These are phyloP conservation scores for Pythium monospermum DNA, from an alignment of 352 stramenopile species.

Conservation along the genomic window DNA sequence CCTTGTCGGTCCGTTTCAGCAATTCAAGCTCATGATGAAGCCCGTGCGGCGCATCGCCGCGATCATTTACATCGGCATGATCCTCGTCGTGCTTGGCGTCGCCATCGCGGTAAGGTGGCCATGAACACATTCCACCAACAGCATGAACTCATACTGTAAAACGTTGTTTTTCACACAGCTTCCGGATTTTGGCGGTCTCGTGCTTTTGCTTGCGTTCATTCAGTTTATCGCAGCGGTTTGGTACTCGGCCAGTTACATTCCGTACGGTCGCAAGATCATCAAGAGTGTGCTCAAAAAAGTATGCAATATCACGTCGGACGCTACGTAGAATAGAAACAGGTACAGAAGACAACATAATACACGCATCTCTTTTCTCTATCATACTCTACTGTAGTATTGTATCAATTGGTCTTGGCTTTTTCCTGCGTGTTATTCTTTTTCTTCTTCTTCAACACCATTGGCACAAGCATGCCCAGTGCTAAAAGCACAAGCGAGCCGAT, in stretches of 20 bases:
- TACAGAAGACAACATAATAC: no score
- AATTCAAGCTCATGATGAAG: constrained; percentile 87
- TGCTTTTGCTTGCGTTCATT: constrained; percentile 74
- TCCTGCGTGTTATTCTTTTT: neutral
- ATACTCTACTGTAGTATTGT: neutral
- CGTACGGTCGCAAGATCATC: constrained; percentile 80
- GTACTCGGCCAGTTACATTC: constrained; percentile 85
- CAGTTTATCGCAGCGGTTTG: constrained; percentile 73
- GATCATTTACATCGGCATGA: constrained; percentile 74
- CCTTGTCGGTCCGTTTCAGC: constrained; percentile 71
- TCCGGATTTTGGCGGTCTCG: constrained; percentile 60
- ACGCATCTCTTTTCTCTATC: constrained; percentile 1
- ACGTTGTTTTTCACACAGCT: constrained; percentile 26
- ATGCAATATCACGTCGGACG: constrained; percentile 34
- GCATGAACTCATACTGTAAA: neutral
- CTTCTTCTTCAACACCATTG: constrained; percentile 45
- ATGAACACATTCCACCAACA: no score
- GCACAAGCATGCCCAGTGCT: constrained; percentile 62
- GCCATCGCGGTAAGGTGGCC: constrained; percentile 65
- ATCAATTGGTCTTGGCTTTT: neutral
- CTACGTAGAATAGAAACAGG: no score
- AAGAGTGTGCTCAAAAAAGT: constrained; percentile 57
- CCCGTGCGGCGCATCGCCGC: constrained; percentile 67
- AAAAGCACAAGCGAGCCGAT: constrained; percentile 56
- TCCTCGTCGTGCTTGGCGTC: constrained; percentile 64